Base-by-base conservation (phyloP, 1,284 basidiomycete genomes). In the Cryptococcus sp. region DNA sequence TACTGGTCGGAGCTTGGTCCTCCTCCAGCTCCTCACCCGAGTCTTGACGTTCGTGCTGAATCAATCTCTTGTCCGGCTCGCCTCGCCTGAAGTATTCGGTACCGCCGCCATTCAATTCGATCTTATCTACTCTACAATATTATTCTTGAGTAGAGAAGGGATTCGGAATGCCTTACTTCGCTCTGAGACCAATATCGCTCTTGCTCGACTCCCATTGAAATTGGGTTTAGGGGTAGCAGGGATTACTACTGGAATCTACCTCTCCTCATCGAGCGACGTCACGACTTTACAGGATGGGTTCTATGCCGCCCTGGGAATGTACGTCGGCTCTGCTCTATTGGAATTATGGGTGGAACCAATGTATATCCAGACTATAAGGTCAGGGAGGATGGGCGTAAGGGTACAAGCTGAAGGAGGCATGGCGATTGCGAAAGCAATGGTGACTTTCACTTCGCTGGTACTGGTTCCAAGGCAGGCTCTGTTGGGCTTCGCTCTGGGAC, bases 61-160 rank as follows among this genome's bases (percentile, higher is more conserved):
- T 72, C 91, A 97, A 74, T 56, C 60, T 0, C 80, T 97, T 5
- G 80, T 97, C 43, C 84, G 91, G 1, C 81, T 93, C 36, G 85
- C 88, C 0, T 85, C 89, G 1, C 92, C 94, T 0, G 82, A 82
- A 48, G 86, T 88, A 14, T 96, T 92, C 64, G 90, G 89, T 5
- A 87, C 87, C 0, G 88, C 87, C 10, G 83, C 87, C 3, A 85
- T 92, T 51, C 88, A 91, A 64, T 87, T 92, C 70, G 90, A 92
- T 64, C 81, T 88, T 31, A 73, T 98, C 24, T 82, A 90, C 34
- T 88, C 86, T 56, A 91, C 91, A 13, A 88, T 96, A 62, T 80
- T 98, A 36, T 96, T 98, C 69, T 80, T 98, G 7, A 86, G 87
- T 25, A 80, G 94, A 10, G 96, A 98, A 72, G 93, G 92, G 3